Conservation (phyloP, 192 early-diverging fungal species). For the Entomortierella beljakovae region DNA sequence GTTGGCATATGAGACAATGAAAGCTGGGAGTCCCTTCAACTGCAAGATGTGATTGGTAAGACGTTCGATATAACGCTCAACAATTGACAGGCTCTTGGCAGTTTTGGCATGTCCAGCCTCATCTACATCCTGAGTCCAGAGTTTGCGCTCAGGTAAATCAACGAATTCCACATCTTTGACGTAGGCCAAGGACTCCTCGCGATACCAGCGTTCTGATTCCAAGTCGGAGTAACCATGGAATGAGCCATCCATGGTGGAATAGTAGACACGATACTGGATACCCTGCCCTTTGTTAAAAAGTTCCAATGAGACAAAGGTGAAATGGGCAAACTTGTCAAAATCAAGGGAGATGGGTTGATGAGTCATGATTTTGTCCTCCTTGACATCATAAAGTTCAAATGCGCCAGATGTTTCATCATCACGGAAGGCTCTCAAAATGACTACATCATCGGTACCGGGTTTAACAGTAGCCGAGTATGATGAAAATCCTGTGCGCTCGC, state of each 20-base stretch:
- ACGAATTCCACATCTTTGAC: slow-evolving; percentile 77
- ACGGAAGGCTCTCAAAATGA: slow-evolving; percentile 36
- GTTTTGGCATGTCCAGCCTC: slow-evolving; percentile 71
- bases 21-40: slow-evolving; percentile 60
- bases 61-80: slow-evolving; percentile 76
- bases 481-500: slow-evolving; percentile 47
- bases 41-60: slow-evolving; percentile 61
- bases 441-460: slow-evolving; percentile 38
- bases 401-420: slow-evolving; percentile 20
- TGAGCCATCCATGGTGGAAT: slow-evolving; percentile 72
- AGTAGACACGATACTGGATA: slow-evolving; percentile 56
- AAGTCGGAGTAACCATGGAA: slow-evolving; percentile 61
- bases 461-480: slow-evolving; percentile 29
- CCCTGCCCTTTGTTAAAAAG: slow-evolving; percentile 51
- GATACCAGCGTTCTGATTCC: slow-evolving; percentile 74
- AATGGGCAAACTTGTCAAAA: slow-evolving; percentile 20
- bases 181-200: slow-evolving; percentile 87
- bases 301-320: slow-evolving; percentile 32
- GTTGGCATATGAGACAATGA: slow-evolving; percentile 52
- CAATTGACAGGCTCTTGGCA: slow-evolving; percentile 56
- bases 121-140: slow-evolving; percentile 74
- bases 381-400: slow-evolving; percentile 41
- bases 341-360: slow-evolving; percentile 30
- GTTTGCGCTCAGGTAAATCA: slow-evolving; percentile 80
- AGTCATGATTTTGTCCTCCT: slow-evolving; percentile 23